Evolutionary conservation across 768 basidiomycete species (phyloP).

Genomic region (Rhizopogon rudus): DNA sequence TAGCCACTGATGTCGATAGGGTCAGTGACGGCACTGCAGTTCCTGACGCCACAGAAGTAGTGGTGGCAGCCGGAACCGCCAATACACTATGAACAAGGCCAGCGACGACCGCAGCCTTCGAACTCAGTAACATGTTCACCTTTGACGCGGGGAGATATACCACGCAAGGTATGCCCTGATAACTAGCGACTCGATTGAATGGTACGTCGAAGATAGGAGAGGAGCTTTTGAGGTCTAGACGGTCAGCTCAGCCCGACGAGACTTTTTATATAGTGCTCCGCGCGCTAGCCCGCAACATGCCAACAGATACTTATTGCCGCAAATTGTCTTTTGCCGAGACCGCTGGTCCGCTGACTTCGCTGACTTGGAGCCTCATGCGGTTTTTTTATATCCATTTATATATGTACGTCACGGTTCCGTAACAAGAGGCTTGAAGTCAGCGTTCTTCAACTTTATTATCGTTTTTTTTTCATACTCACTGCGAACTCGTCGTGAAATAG

Average conservation of each 20-base stretch:
- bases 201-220: not conserved
- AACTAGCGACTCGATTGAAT: not conserved
- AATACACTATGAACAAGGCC: constrained; percentile 8
- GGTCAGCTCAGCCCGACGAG: not conserved
- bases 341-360: no score
- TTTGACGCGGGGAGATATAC: not conserved
- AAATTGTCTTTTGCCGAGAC: no score
- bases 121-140: constrained; percentile 27
- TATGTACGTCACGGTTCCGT: no score
- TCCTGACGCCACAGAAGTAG: constrained; percentile 6
- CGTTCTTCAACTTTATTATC: no score
- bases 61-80: constrained; percentile 13
- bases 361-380: no score
- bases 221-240: not conserved
- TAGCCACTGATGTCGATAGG: constrained; percentile 59
- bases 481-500: no score
- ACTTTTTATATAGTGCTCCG: not conserved
- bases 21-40: constrained; percentile 31
- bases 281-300: not conserved
- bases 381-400: no score
- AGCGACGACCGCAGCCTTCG: constrained; percentile 9
- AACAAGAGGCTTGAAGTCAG: no score
- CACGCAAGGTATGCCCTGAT: not conserved
- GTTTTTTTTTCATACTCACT: no score
- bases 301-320: no score